phyloP scores from a whole-genome alignment of 1,284 basidiomycete species.

The Austroboletus niveus region DNA sequence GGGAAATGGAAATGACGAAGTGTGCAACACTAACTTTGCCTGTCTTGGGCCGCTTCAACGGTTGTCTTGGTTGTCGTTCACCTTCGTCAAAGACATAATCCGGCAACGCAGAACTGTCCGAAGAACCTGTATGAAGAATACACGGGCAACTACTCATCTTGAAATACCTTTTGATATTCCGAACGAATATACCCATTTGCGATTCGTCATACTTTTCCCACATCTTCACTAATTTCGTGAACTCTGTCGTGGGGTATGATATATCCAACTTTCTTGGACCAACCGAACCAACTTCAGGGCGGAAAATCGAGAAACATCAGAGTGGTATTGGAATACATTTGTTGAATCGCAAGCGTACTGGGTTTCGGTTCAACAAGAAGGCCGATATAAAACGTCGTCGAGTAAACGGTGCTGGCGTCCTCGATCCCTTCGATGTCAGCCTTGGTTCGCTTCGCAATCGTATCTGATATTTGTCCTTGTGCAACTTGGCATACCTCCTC shows the following conservation, averaged over 20 bases:
- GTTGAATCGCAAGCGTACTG: slow-evolving; percentile 51
- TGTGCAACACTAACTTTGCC: slow-evolving; percentile 60
- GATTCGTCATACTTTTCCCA: slow-evolving; percentile 96
- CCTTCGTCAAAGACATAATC: slow-evolving; percentile 83
- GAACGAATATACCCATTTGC: slow-evolving; percentile 92
- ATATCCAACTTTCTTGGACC: slow-evolving; percentile 88
- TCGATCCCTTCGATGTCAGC: slow-evolving; percentile 81
- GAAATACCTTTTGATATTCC: slow-evolving; percentile 88
- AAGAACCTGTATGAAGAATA: slow-evolving; percentile 15
- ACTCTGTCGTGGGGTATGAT: slow-evolving; percentile 95
- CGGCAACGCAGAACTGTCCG: slow-evolving; percentile 63
- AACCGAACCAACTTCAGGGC: slow-evolving; percentile 55
- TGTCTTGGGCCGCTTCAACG: slow-evolving; percentile 64
- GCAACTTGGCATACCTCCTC: slow-evolving; percentile 88
- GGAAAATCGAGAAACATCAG: slow-evolving; percentile 19
- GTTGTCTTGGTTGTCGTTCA: slow-evolving; percentile 67
- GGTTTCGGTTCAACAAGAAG: slow-evolving; percentile 90
- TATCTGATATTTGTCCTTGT: slow-evolving; percentile 82
- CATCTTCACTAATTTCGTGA: slow-evolving; percentile 91
- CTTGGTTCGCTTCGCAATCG: slow-evolving; percentile 70
- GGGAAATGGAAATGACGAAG: slow-evolving; percentile 5
- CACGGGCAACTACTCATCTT: slow-evolving; percentile 8
- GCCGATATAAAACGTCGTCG: slow-evolving; percentile 97
- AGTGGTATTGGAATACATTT: slow-evolving; percentile 9
- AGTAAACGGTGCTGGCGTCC: slow-evolving; percentile 77